Conservation (phyloP, 352 stramenopile species). For the Phytophthora uliginosa region DNA sequence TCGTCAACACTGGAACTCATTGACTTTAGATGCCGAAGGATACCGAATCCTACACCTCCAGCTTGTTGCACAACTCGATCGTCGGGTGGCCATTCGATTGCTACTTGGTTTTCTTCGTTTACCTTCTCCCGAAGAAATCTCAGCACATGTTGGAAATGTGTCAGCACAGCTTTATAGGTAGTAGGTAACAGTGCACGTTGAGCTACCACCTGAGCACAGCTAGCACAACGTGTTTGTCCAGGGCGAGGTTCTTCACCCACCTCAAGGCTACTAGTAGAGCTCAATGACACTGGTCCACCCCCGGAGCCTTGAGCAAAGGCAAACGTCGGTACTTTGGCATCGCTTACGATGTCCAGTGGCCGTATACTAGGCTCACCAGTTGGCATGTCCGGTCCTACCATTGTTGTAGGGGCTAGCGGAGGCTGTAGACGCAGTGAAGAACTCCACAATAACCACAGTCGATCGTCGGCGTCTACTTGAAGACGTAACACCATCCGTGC, state of each 20-base stretch:
- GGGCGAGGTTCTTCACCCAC: conserved; percentile 31
- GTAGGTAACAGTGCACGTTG: conserved; percentile 85
- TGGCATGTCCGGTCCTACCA: conserved; percentile 6
- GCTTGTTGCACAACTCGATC: conserved; percentile 89
- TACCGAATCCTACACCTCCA: conserved; percentile 95
- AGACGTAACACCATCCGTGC: conserved; percentile 96
- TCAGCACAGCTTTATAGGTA: conserved; percentile 95
- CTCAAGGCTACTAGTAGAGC: conserved; percentile 11
- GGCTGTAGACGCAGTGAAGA: conserved; percentile 90
- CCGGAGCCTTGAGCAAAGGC: conserved; percentile 44
- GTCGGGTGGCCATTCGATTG: conserved; percentile 93
- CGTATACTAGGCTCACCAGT: conserved; percentile 31
- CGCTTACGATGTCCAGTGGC: conserved; percentile 73
- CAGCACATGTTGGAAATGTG: conserved; percentile 94
- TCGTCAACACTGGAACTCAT: conserved; percentile 23
- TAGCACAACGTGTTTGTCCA: conserved; percentile 78
- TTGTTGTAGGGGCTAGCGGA: conserved; percentile 5
- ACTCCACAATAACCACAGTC: conserved; percentile 96
- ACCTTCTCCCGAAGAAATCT: conserved; percentile 60
- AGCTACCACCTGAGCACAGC: conserved; percentile 80
- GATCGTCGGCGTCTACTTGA: conserved; percentile 95
- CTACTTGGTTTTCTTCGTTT: conserved; percentile 53
- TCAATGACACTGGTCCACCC: conserved; percentile 25
- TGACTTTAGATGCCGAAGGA: conserved; percentile 45
- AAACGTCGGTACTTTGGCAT: conserved; percentile 75